Evolutionary conservation across 1,139 yeast genomes (phyloP).

Genomic region (Protomyces macrosporus): DNA sequence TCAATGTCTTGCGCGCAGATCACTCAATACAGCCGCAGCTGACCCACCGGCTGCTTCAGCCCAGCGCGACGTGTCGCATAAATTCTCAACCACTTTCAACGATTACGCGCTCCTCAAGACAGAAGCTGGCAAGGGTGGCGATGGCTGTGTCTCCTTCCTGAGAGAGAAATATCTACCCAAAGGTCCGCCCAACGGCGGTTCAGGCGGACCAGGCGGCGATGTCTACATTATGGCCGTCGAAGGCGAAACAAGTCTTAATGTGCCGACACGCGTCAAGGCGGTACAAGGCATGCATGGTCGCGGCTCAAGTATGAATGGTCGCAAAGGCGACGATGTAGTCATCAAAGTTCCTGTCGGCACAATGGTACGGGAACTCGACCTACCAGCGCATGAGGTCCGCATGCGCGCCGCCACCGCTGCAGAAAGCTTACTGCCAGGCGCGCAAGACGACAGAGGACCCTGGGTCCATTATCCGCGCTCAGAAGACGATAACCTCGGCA

Average conservation of each 20-base stretch:
- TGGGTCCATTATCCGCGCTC: slow-evolving; percentile 25
- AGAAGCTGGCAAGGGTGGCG: slow-evolving; percentile 74
- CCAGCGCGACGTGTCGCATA: slow-evolving; percentile 18
- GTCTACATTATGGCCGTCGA: slow-evolving; percentile 75
- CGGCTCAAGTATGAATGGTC: slow-evolving; percentile 75
- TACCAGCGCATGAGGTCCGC: slow-evolving; percentile 72
- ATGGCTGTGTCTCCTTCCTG: slow-evolving; percentile 78
- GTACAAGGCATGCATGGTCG: slow-evolving; percentile 67
- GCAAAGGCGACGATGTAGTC: slow-evolving; percentile 68
- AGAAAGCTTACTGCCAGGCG: slow-evolving; percentile 54
- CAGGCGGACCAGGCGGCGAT: slow-evolving; percentile 91
- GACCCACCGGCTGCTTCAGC: not conserved
- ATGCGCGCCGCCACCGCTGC: slow-evolving; percentile 63
- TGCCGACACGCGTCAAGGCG: slow-evolving; percentile 65
- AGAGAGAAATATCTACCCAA: slow-evolving; percentile 76
- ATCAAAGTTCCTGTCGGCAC: slow-evolving; percentile 92
- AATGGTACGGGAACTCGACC: slow-evolving; percentile 38
- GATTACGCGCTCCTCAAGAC: slow-evolving; percentile 33
- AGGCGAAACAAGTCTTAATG: slow-evolving; percentile 57
- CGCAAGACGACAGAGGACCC: slow-evolving; percentile 33
- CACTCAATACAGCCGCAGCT: not conserved
- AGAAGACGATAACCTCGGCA: slow-evolving; percentile 19
- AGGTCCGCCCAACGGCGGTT: slow-evolving; percentile 98
- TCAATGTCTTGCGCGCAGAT: not conserved
- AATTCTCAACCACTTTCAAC: slow-evolving; percentile 13